Evolutionary conservation across 2,329 filamentous ascomycete species (phyloP), one percentile per base, ranked within the genome.

Genomic region (Claviceps cyperi): DNA sequence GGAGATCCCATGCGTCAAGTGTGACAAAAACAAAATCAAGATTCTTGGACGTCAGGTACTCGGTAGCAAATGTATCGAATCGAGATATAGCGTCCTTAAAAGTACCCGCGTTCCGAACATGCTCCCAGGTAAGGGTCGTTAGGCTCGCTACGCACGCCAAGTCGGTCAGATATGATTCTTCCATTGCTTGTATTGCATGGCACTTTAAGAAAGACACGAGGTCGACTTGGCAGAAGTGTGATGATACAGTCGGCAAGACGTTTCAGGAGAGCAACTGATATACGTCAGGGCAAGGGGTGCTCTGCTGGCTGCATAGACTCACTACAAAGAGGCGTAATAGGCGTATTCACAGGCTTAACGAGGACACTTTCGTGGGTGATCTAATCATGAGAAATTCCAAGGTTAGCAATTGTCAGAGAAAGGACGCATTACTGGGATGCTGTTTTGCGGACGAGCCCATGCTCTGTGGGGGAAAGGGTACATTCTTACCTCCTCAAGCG

Each of bases 301-400:
- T 51, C 53, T 51, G 53, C 8, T 43, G 52, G 53, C 53, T 56
- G 28, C 9, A 32, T 32, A 60, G 55, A 85, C 90, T 83, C 84
- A 96, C 90, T 98, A 80, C 92, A 98, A 49, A 98, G 78, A 53
- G 92, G 92, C 57, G 92, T 98, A 65, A 98, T 98, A 50, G 92
- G 92, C 44, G 92, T 98, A 72, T 97, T 98, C 72, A 96, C 84
- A 4, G 92, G 92, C 72, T 97, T 97, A 61, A 98, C 92, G 43
- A 98, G 85, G 49, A 96, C 87, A 64, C 86, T 95, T 69, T 97
- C 90, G 59, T 90, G 88, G 69, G 94, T 85, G 59, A 97, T 76
- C 92, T 98, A 47, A 21, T 13, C 8, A 49, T 4, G n/a, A 41
- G 53, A 43, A 19, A 47, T 39, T 51, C 9, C 28, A 22, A 13